Conservation (phyloP, 768 basidiomycete genomes). For the Kwoniella sp. region DNA sequence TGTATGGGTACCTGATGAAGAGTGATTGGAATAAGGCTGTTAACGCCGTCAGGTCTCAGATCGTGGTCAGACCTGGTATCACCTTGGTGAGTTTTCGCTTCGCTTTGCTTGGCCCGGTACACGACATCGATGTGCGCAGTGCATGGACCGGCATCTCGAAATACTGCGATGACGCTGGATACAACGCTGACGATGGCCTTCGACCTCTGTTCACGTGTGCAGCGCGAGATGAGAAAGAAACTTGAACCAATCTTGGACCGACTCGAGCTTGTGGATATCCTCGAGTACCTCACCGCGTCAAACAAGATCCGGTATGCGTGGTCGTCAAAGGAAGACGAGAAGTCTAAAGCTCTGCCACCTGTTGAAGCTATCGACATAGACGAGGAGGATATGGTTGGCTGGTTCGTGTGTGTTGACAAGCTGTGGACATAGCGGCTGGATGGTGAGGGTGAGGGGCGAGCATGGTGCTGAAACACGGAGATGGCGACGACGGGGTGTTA, state of each 20-base stretch:
- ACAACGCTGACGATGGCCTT: too few species aligned
- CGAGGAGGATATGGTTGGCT: slow-evolving; percentile 20
- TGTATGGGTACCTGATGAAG: slow-evolving; percentile 35
- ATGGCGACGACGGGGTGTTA: too few species aligned
- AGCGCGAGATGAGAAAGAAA: slow-evolving; percentile 30
- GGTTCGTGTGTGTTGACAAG: slow-evolving; percentile 8
- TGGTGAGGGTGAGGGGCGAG: too few species aligned
- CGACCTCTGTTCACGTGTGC: too few species aligned
- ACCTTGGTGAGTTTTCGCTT: slow-evolving; percentile 37
- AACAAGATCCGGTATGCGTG: slow-evolving; percentile 6
- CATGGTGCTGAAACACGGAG: too few species aligned
- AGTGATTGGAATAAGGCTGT: slow-evolving; percentile 33
- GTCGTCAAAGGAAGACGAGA: neutral
- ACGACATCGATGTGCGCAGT: too few species aligned
- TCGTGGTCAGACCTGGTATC: slow-evolving; percentile 42
- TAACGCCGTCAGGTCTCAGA: slow-evolving; percentile 23
- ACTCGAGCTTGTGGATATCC: slow-evolving; percentile 45
- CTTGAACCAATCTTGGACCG: slow-evolving; percentile 36
- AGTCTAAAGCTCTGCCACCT: neutral
- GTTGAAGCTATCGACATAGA: slow-evolving; percentile 21
- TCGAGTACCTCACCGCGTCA: slow-evolving; percentile 32
- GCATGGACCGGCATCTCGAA: too few species aligned
- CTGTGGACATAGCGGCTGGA: slow-evolving; percentile 8
- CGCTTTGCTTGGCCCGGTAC: slow-evolving; percentile 1
- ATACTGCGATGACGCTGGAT: too few species aligned